Evolutionary conservation across 441 rosid species (phyloP).

Genomic region (Pelargonium australe): DNA sequence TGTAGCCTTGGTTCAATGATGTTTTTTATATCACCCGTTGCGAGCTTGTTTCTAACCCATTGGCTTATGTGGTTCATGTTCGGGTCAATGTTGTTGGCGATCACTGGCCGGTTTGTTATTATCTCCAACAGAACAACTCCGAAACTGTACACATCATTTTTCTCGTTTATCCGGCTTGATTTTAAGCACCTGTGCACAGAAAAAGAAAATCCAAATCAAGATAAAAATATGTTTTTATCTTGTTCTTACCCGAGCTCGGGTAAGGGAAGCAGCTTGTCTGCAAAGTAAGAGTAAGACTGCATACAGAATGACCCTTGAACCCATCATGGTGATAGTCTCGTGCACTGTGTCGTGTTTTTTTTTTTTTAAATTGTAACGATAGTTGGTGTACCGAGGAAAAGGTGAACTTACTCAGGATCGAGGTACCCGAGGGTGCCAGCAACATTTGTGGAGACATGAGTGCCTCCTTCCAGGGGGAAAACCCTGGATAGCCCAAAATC

Average conservation of each 20-base stretch:
- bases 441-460: constrained; percentile 7
- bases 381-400: neutral
- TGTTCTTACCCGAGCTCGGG: too few species aligned
- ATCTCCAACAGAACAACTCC: constrained; percentile 11
- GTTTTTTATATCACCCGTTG: constrained; percentile 6
- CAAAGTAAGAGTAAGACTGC: too few species aligned
- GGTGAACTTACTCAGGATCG: constrained; percentile 14
- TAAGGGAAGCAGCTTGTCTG: too few species aligned
- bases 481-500: constrained; percentile 15
- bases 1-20: neutral
- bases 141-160: constrained; percentile 14
- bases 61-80: neutral
- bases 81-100: neutral
- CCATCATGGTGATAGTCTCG: too few species aligned
- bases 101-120: constrained; percentile 4
- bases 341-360: too few species aligned
- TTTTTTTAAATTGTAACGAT: neutral
- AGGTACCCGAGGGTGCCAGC: constrained; percentile 11
- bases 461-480: neutral
- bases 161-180: neutral
- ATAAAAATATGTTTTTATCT: too few species aligned
- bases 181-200: neutral
- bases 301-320: too few species aligned
- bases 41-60: neutral
- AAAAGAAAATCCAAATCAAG: too few species aligned